Base-by-base conservation (phyloP, 257 asterid species). In the Cinchona pubescens region DNA sequence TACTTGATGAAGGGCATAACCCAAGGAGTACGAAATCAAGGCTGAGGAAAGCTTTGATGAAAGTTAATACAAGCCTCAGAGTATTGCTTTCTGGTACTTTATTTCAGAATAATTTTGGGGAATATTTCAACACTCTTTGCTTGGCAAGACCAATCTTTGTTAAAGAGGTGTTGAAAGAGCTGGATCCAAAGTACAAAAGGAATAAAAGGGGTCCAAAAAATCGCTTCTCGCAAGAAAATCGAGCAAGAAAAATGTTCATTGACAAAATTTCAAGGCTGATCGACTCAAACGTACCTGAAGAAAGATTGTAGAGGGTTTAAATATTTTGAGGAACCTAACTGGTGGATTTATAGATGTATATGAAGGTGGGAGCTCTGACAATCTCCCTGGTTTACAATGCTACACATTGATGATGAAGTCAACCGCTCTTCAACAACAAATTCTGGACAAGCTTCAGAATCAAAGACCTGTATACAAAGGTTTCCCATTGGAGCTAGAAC, bases 1-100 rank as follows among this genome's bases (percentile, higher is more conserved):
- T 95, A 66, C 96, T 95, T 30, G 99, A 95, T 42, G 99, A 95
- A 82, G 98, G 99, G 76, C 99, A 95, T 79, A 95, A 95, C 76
- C 99, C 99, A 0, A 88, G 99, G 85, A 95, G 99, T 75, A 95
- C 99, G 0, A 95, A 95, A 75, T 95, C 99, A 2, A 88, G 99
- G 78, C 89, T 95, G 9, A 78, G 99, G 34, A 95, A 95, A 66
- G 98, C 85, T 32, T 56, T 95, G 85, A 95, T 95, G 99, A 95
- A 87, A 77, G 99, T 95, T 23, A 77, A 92, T 70, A 92, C 99
- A 3, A 87, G 91, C 77, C 96, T 95, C 30, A 76, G 99, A 32
- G 92, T 95, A 46, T 63, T 95, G 72, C 97, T 95, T 27, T 95
- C 99, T 0, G 99, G 99, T 14, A 95, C 99, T 0, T 42, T 95